Evolutionary conservation across 345 rosid genomes (phyloP), one percentile per base, ranked within the genome.

Genomic region (Pugionium dolabratum): DNA sequence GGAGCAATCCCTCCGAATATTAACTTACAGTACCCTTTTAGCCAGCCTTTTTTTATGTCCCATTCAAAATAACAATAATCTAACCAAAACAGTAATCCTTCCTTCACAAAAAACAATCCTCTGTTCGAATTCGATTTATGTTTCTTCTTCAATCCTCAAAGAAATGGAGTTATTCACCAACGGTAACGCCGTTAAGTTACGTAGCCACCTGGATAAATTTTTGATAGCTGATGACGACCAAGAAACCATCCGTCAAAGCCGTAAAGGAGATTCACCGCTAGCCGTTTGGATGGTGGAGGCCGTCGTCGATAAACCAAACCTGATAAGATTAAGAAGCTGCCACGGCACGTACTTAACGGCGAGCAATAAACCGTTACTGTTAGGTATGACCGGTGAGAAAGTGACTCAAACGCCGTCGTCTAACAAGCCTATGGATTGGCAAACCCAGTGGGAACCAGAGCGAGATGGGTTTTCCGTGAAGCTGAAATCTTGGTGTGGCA

Each of bases 361-460:
- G 58, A 84, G 95, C n/a, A 85, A 88, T 49, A n/a, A 50, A 3
- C 83, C 90, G 39, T 86, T 94, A 56, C 85, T 94, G 25, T 77
- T 90, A 5, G 99, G 99, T 43, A 78, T 88, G 89, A 90, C 97
- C 1, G 99, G 97, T 9, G 81, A 88, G 46, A 94, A 75, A 40
- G 90, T 80, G 5, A 7, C 72, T 32, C 97, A 85, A 75, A 78
- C 89, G 34, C 27, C 32, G 27, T 80, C 84, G 18, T 75, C 41
- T 7, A 69, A 64, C 36, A 49, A 75, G 33, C 55, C 66, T 54
- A 48, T 61, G 42, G 87, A 88, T 55, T 86, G 87, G 83, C 79
- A 75, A 11, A 66, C 85, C 4, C 85, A 94, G 74, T 94, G 99
- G 97, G 88, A 84, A 61, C 92, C 96, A 31, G 59, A 77, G 29